Evolutionary conservation across 345 rosid genomes (phyloP).

Genomic region (Litchi chinensis): DNA sequence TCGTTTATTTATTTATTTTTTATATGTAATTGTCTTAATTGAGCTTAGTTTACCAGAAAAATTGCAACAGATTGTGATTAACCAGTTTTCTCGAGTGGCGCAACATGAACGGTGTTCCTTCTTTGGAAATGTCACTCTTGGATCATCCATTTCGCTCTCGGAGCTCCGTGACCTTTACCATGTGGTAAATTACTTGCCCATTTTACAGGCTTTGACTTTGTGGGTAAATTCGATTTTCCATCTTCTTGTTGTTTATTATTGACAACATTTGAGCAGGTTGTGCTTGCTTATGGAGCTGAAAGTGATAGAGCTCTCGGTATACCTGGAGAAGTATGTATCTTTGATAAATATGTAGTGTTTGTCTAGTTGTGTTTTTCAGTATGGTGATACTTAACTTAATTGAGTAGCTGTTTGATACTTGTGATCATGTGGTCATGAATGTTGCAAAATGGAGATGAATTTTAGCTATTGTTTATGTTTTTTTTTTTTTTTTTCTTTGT

Average conservation of each 20-base stretch:
- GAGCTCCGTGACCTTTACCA: conserved; percentile 86
- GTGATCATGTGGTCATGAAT: not conserved
- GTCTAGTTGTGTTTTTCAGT: conserved; percentile 2
- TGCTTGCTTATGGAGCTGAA: conserved; percentile 97
- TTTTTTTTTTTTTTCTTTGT: not conserved
- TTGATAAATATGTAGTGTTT: not conserved
- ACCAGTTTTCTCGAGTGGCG: conserved; percentile 84
- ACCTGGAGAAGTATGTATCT: conserved; percentile 75
- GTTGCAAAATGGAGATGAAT: not conserved
- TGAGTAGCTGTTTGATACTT: not conserved
- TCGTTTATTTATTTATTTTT: not conserved
- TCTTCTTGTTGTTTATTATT: not conserved
- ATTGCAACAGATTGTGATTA: conserved; percentile 76
- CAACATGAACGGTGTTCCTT: conserved; percentile 70
- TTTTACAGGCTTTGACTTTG: not conserved
- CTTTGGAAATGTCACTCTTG: conserved; percentile 73
- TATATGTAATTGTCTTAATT: conserved; percentile 32
- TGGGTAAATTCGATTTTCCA: not conserved
- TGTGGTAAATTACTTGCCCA: conserved; percentile 42
- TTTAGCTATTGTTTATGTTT: not conserved
- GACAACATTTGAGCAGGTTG: conserved; percentile 58
- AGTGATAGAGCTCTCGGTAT: conserved; percentile 81
- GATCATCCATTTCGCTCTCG: conserved; percentile 64
- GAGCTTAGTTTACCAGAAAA: conserved; percentile 52
- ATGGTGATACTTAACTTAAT: not conserved